phyloP scores from a whole-genome alignment of 2,329 filamentous ascomycete species.

The Aureobasidium vineae region DNA sequence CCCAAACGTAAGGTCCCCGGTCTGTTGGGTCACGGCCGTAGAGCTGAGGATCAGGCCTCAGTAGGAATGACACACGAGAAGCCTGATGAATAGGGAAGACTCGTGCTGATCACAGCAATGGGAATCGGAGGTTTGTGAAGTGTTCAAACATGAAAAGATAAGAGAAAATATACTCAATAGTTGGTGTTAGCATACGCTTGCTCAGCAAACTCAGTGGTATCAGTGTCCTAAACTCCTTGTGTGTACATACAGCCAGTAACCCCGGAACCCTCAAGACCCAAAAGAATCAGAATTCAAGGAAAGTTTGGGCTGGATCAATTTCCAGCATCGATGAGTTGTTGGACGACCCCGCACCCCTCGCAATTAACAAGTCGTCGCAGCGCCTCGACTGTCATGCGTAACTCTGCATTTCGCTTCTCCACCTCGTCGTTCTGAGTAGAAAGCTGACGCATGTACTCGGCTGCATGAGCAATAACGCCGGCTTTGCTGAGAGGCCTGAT shows the following conservation, averaged over 20 bases:
- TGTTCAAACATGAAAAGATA: not conserved
- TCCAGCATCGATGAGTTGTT: constrained; percentile 42
- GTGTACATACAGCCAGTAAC: not conserved
- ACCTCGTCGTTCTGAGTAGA: constrained; percentile 45
- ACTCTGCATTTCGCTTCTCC: constrained; percentile 41
- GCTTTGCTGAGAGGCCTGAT: constrained; percentile 46
- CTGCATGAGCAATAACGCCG: constrained; percentile 48
- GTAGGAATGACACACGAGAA: not conserved
- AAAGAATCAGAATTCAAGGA: not conserved
- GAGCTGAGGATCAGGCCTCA: not conserved
- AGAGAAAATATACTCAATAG: not conserved
- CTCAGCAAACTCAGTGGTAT: constrained; percentile 15
- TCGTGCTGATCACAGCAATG: not conserved
- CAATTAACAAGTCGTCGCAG: constrained; percentile 48
- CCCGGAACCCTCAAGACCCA: not conserved
- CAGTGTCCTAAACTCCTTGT: not conserved
- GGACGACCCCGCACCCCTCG: constrained; percentile 48
- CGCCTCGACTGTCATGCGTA: constrained; percentile 44
- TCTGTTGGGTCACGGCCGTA: constrained; percentile 5
- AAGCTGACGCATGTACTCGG: constrained; percentile 49
- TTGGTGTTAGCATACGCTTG: not conserved
- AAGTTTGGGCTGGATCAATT: not conserved
- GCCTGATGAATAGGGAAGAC: not conserved
- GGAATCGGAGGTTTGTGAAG: not conserved
- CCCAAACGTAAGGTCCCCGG: constrained; percentile 1